These are phyloP conservation scores for Dothistroma septosporum DNA, from an alignment of 2,329 filamentous ascomycete species.

Conservation along the genomic window DNA sequence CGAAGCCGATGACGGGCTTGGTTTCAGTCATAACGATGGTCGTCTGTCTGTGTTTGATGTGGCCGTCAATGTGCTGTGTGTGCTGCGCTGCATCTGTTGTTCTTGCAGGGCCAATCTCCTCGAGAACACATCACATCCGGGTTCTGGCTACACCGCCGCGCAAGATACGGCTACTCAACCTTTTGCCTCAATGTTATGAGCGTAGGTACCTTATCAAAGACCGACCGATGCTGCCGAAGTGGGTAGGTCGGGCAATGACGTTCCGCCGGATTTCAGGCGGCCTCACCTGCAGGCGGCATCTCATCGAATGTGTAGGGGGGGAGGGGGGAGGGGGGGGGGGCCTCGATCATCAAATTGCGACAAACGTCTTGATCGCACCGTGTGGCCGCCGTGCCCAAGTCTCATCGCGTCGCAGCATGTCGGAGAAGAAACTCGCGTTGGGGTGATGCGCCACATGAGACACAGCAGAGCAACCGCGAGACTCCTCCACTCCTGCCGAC, in stretches of 20 bases:
- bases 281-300: background rate
- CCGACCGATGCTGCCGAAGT: background rate
- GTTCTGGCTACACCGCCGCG: background rate
- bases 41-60: conserved; percentile 12
- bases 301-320: background rate
- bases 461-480: background rate
- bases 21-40: conserved; percentile 7
- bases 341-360: background rate
- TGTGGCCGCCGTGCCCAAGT: background rate
- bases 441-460: background rate
- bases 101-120: background rate
- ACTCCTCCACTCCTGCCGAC: too few relatives aligned
- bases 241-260: background rate
- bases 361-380: background rate
- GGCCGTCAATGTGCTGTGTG: background rate
- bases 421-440: background rate
- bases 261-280: background rate
- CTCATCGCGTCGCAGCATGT: background rate
- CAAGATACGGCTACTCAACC: background rate
- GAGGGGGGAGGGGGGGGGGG: too few relatives aligned
- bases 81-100: background rate
- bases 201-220: background rate
- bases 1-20: conserved; percentile 47
- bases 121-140: background rate
- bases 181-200: background rate